Evolutionary conservation across 176 grass and related monocot genomes (phyloP), one percentile per base, ranked within the genome.

Genomic region (Ensete glaucum): DNA sequence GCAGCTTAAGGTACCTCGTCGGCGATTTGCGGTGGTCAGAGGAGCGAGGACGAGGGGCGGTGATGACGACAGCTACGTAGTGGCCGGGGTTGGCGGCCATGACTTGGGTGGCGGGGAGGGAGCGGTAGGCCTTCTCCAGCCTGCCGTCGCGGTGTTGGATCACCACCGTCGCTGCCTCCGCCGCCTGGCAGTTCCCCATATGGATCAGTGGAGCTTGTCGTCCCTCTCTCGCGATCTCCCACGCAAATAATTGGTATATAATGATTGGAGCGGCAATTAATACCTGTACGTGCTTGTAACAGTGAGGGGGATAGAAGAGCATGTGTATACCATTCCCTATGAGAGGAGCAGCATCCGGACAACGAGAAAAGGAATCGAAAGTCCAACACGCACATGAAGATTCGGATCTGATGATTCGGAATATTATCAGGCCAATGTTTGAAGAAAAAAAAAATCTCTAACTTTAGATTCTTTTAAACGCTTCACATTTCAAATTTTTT

Each of bases 131-230:
- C 71, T 87, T 83, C 80, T 98, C 90, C 77, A 88, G 77, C 72
- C 75, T 81, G 58, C 85, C 90, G 24, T 52, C 83, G 1, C 82
- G 93, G 84, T 93, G 88, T 65, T 97, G 90, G 77, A 97, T 88
- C 70, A 97, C 56, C 74, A 93, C 77, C 79, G 88, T 74, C 71
- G 88, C 89, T 73, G 78, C 85, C 67, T 97, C 93, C 77, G 84
- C 93, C 71, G 93, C 85, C 78, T 97, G 93, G 84, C 93, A 97
- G 72, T 97, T 97, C 56, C 93, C 93, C 93, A 97, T 97, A 10
- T 17, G 17, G 67, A 50, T 19, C 2, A 9, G 53, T 17, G 51
- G 49, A 27, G 67, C 54, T 50, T 51, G 16, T 9, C 25, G 53
- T 48, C 27, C 64, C 51, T 9, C 11, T 79, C 71, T 75, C 24